Percentiles rank a stretch among this genome's conserved stretches.
These are phyloP conservation scores for Neurospora sp. DNA, from an alignment of 495 filamentous ascomycete genomes.

Conservation along the genomic window DNA sequence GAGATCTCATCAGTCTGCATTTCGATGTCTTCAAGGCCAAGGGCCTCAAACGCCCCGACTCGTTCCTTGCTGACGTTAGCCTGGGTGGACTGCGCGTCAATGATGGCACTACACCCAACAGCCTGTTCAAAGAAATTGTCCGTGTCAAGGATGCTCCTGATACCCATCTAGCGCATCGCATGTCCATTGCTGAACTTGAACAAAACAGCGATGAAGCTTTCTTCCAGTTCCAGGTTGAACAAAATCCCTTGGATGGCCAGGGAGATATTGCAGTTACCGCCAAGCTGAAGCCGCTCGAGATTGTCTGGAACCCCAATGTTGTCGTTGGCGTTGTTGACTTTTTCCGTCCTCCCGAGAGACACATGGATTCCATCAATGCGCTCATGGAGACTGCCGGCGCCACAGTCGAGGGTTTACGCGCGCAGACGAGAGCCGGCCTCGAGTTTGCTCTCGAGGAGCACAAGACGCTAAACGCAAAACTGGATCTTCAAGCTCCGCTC, in stretches of 20 bases:
- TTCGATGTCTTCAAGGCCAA: conserved; percentile 91
- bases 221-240: conserved; percentile 85
- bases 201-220: conserved; percentile 57
- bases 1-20: conserved; percentile 76
- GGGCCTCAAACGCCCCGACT: conserved; percentile 78
- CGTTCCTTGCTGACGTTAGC: conserved; percentile 75
- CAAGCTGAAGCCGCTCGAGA: conserved; percentile 89
- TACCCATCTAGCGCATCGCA: conserved; percentile 33
- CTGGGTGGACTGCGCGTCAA: conserved; percentile 90
- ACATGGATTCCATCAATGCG: conserved; percentile 96
- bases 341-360: conserved; percentile 89
- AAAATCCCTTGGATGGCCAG: conserved; percentile 86
- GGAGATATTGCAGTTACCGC: conserved; percentile 83
- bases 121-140: conserved; percentile 86
- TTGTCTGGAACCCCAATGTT: conserved; percentile 93
- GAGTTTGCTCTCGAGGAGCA: conserved; percentile 96
- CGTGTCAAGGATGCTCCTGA: conserved; percentile 78
- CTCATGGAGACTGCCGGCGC: conserved; percentile 90
- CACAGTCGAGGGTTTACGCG: conserved; percentile 85
- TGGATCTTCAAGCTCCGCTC: conserved; percentile 89
- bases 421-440: conserved; percentile 89
- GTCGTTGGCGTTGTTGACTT: conserved; percentile 83
- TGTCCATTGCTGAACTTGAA: conserved; percentile 55
- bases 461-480: conserved; percentile 91
- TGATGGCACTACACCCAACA: conserved; percentile 86